Conservation (phyloP, 1,284 basidiomycete genomes). For the Ceratorhiza oryzae-sativae region DNA sequence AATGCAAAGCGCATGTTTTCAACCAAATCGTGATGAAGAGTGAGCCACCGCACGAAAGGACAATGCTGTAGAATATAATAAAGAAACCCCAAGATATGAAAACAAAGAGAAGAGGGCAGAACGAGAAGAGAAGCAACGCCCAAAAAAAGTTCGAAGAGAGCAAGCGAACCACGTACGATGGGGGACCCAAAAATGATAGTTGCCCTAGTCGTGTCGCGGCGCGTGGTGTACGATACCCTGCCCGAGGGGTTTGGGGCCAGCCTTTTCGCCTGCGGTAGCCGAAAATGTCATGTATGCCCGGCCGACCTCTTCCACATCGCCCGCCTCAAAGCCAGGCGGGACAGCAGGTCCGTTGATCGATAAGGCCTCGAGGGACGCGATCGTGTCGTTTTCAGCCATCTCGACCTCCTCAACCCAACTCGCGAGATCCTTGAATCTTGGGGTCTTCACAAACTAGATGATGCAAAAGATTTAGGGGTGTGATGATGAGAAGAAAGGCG, state of each 20-base stretch:
- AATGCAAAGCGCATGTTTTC: conserved; percentile 27
- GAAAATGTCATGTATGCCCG: conserved; percentile 86
- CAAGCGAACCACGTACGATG: background rate
- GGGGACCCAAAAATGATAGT: background rate
- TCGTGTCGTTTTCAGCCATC: conserved; percentile 63
- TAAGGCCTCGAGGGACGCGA: conserved; percentile 48
- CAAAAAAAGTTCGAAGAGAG: conserved; percentile 8
- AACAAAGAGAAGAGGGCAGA: conserved; percentile 5
- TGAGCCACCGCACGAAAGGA: background rate
- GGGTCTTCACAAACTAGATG: conserved; percentile 80
- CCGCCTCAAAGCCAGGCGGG: conserved; percentile 67
- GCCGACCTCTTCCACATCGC: conserved; percentile 67
- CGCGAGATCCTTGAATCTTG: conserved; percentile 75
- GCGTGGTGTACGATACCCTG: conserved; percentile 36
- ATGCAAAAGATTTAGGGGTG: conserved; percentile 9
- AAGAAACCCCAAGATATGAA: background rate
- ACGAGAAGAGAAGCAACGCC: conserved; percentile 10
- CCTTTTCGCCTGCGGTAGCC: conserved; percentile 67
- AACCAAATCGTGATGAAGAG: conserved; percentile 32
- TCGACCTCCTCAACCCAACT: conserved; percentile 77
- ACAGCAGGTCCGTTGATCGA: conserved; percentile 60
- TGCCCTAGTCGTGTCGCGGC: conserved; percentile 28
- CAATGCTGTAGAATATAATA: conserved; percentile 15
- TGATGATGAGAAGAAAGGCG: conserved; percentile 12
- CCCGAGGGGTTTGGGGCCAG: conserved; percentile 32